Conservation (phyloP, 306 rosid species). For the Vigna unguiculata region DNA sequence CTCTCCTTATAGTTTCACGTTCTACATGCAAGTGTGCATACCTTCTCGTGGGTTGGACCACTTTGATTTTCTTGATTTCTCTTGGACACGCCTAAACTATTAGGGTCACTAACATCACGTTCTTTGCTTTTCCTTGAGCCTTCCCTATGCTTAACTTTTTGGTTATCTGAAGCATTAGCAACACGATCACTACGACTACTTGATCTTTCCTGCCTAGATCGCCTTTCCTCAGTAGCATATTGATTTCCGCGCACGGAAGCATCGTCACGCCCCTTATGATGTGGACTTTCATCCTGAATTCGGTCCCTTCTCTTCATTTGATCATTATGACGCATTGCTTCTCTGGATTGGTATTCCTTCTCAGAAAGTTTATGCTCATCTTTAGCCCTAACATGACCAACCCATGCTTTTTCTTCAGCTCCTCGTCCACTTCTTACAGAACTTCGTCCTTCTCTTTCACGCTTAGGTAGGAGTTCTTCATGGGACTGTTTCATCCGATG, state of each 20-base stretch:
- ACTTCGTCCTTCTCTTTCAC: slow-evolving; percentile 81
- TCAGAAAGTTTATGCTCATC: slow-evolving; percentile 77
- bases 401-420: slow-evolving; percentile 83
- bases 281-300: slow-evolving; percentile 70
- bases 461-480: slow-evolving; percentile 79
- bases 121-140: slow-evolving; percentile 79
- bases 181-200: slow-evolving; percentile 76
- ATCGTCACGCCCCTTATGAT: slow-evolving; percentile 82
- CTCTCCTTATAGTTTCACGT: slow-evolving; percentile 42
- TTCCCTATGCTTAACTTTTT: slow-evolving; percentile 74
- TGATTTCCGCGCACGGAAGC: slow-evolving; percentile 69
- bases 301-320: slow-evolving; percentile 82
- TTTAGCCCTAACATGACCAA: slow-evolving; percentile 68
- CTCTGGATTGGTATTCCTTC: slow-evolving; percentile 79
- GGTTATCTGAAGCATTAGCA: slow-evolving; percentile 70
- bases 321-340: slow-evolving; percentile 70
- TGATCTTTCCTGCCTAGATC: slow-evolving; percentile 84
- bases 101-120: slow-evolving; percentile 62
- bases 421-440: slow-evolving; percentile 76
- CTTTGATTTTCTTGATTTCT: slow-evolving; percentile 78
- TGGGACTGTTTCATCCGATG: slow-evolving; percentile 77
- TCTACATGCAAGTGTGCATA: slow-evolving; percentile 59
- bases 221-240: slow-evolving; percentile 67
- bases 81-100: slow-evolving; percentile 60
- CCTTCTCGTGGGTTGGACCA: slow-evolving; percentile 77